phyloP scores from a whole-genome alignment of 495 filamentous ascomycete genomes.

The Cercophora samala region DNA sequence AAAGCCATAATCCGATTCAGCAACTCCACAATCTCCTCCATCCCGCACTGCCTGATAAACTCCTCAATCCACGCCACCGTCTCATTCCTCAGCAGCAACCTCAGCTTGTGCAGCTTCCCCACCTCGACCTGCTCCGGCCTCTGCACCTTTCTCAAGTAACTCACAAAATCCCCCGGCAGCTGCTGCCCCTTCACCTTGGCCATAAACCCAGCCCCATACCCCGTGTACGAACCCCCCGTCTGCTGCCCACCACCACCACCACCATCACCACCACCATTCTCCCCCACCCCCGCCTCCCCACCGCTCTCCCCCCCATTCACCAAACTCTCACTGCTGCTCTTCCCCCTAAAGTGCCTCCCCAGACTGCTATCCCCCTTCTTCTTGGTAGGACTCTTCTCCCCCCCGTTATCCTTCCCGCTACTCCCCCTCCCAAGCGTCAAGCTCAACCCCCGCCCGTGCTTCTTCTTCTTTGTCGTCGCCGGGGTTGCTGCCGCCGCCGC shows the following conservation, averaged over 20 bases:
- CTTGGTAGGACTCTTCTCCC: slow-evolving; percentile 48
- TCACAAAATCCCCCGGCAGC: slow-evolving; percentile 74
- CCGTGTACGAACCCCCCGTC: slow-evolving; percentile 38
- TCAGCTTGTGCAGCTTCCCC: slow-evolving; percentile 89
- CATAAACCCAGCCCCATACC: slow-evolving; percentile 42
- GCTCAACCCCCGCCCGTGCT: slow-evolving; percentile 70
- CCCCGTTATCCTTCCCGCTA: neutral
- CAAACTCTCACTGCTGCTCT: slow-evolving; percentile 49
- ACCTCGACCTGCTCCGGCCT: slow-evolving; percentile 82
- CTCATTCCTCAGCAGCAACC: slow-evolving; percentile 87
- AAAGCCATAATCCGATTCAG: slow-evolving; percentile 88
- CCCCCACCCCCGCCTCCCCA: too few species aligned
- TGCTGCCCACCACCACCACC: slow-evolving; percentile 21
- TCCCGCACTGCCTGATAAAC: slow-evolving; percentile 84
- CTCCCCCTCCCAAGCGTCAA: slow-evolving; percentile 65
- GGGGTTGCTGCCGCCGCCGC: too few species aligned
- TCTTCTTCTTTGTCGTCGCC: slow-evolving; percentile 46
- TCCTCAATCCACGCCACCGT: slow-evolving; percentile 90
- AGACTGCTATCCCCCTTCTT: slow-evolving; percentile 52
- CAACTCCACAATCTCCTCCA: slow-evolving; percentile 84
- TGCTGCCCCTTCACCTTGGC: slow-evolving; percentile 54
- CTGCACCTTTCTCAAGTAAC: slow-evolving; percentile 71
- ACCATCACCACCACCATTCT: too few species aligned
- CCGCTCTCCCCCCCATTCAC: slow-evolving; percentile 25
- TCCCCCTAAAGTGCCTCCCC: slow-evolving; percentile 49